phyloP scores from a whole-genome alignment of 2,329 filamentous ascomycete species.

The Colletotrichum endophyticum region DNA sequence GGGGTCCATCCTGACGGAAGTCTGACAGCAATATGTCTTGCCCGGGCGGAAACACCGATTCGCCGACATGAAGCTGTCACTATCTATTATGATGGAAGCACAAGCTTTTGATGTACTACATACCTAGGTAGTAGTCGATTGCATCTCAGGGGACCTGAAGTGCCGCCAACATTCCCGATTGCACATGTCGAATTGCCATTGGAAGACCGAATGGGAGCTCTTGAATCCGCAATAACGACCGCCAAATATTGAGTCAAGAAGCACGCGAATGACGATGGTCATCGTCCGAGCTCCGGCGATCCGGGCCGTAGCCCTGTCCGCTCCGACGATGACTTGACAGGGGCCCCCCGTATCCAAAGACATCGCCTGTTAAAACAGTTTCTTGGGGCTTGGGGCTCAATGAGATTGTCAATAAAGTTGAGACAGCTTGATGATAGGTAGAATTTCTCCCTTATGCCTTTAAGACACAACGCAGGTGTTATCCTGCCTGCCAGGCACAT shows the following conservation, averaged over 20 bases:
- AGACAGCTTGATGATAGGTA: neutral
- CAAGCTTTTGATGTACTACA: neutral
- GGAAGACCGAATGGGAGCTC: neutral
- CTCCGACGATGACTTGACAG: neutral
- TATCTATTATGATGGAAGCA: neutral
- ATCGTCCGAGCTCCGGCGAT: neutral
- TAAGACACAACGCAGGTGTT: neutral
- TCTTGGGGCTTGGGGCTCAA: neutral
- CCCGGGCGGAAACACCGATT: neutral
- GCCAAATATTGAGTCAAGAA: neutral
- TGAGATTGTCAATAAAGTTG: neutral
- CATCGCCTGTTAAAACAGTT: neutral
- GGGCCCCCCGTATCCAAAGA: neutral
- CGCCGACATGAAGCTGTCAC: neutral
- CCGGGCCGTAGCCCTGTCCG: neutral
- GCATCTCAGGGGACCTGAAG: neutral
- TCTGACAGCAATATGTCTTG: neutral
- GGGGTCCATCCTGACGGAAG: neutral
- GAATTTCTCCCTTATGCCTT: neutral
- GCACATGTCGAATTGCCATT: neutral
- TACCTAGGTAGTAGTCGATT: neutral
- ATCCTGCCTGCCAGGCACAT: neutral
- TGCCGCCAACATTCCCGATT: neutral
- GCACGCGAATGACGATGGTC: neutral
- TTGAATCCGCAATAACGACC: neutral